A percentile compares a stretch with the other conserved stretches of the same genome.
These are phyloP conservation scores for Pythium brachiatum DNA, from an alignment of 352 stramenopile genomes.

Conservation along the genomic window DNA sequence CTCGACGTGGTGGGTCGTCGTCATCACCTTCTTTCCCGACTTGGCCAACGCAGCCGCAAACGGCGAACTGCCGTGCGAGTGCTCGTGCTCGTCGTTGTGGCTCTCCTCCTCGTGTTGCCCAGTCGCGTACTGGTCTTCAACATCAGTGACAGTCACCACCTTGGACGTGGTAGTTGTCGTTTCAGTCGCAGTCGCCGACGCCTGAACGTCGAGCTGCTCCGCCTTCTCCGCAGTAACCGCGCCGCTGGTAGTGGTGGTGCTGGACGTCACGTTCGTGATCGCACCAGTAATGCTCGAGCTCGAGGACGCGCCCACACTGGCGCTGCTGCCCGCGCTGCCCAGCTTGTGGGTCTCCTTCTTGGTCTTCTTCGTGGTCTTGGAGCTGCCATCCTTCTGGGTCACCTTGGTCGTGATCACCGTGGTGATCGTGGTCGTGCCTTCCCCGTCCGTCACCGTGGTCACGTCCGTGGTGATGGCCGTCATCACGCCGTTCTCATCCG, in stretches of 20 bases:
- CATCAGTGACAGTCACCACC: not conserved
- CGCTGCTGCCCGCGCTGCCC: not conserved
- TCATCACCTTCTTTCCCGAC: not conserved
- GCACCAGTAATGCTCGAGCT: not conserved
- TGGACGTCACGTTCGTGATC: not conserved
- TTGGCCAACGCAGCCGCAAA: not conserved
- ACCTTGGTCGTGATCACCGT: slow-evolving; percentile 12
- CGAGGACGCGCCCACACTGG: not conserved
- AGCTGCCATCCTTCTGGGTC: slow-evolving; percentile 8
- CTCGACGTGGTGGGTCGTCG: slow-evolving; percentile 5
- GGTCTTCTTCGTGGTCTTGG: not conserved
- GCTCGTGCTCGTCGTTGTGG: not conserved
- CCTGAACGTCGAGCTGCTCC: not conserved
- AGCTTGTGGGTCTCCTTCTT: slow-evolving; percentile 1
- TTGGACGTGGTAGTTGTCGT: not conserved
- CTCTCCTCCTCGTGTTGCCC: too few species aligned
- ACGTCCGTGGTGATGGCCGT: slow-evolving; percentile 7
- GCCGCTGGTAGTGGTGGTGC: not conserved
- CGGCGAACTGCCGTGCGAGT: not conserved
- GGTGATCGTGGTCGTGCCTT: slow-evolving; percentile 16
- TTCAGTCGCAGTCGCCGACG: not conserved
- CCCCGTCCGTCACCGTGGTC: slow-evolving; percentile 8
- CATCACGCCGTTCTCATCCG: slow-evolving; percentile 1
- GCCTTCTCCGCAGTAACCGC: not conserved
- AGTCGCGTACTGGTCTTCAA: not conserved